phyloP scores from a whole-genome alignment of 495 filamentous ascomycete genomes.

The Penicillium verhagenii region DNA sequence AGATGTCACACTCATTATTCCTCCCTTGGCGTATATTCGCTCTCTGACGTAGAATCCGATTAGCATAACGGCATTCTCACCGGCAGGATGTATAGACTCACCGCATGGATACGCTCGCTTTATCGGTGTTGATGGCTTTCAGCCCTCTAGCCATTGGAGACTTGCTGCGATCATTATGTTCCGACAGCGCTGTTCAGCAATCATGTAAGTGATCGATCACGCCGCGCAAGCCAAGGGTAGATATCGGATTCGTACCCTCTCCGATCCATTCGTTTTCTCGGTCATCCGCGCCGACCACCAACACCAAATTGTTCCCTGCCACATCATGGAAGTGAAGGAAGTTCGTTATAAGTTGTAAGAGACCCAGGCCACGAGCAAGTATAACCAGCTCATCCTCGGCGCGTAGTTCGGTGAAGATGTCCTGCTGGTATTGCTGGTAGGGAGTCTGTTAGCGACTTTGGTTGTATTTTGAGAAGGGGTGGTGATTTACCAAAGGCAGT shows the following conservation, averaged over 20 bases:
- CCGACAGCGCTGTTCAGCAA: slow-evolving; percentile 65
- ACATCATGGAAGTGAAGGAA: slow-evolving; percentile 96
- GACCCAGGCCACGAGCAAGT: slow-evolving; percentile 85
- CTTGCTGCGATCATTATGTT: slow-evolving; percentile 85
- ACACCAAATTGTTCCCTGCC: slow-evolving; percentile 85
- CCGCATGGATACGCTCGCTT: slow-evolving; percentile 76
- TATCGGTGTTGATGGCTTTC: slow-evolving; percentile 91
- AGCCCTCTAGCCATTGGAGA: slow-evolving; percentile 76
- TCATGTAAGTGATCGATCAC: slow-evolving; percentile 3
- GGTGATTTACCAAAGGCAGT: slow-evolving; percentile 70
- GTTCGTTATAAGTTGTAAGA: slow-evolving; percentile 87
- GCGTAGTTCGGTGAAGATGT: slow-evolving; percentile 86
- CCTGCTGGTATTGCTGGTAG: slow-evolving; percentile 75
- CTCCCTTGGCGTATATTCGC: slow-evolving; percentile 84
- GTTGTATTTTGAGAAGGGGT: slow-evolving; percentile 13
- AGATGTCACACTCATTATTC: slow-evolving; percentile 94
- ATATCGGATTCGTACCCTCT: slow-evolving; percentile 53
- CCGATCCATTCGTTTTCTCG: slow-evolving; percentile 94
- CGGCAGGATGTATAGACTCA: slow-evolving; percentile 19
- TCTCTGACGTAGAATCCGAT: slow-evolving; percentile 52
- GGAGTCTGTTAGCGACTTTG: slow-evolving; percentile 11
- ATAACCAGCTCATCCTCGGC: slow-evolving; percentile 91
- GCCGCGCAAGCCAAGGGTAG: not conserved
- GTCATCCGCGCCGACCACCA: slow-evolving; percentile 88
- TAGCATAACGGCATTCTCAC: not conserved